Base-by-base conservation (phyloP, 441 rosid species). In the Erodium chrysanthum region DNA sequence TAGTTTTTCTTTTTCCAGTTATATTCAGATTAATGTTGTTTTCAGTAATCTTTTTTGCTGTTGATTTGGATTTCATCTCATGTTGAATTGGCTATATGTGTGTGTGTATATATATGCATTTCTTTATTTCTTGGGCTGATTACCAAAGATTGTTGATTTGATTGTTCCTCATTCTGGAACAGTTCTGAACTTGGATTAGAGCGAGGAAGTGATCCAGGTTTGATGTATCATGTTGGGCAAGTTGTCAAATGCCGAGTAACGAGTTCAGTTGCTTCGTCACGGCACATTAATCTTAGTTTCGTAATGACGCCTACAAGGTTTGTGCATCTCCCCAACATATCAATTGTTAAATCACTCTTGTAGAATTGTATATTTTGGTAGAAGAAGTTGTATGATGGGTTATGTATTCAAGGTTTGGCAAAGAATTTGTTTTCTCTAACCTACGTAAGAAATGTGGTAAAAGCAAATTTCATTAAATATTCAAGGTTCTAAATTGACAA, bases 131-230 rank as follows among this genome's bases (percentile, higher is more conserved):
- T 68, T 70, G 66, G 6, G 27, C 18, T 67, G 46, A 40, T 74
- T 46, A 71, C 69, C 22, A 58, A 65, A 63, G 4, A 0, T 25
- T 68, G 60, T 21, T 76, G 64, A 52, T 69, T 22, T 58, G 59
- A 48, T 74, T 74, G 61, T 66, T 78, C 40, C 74, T 76, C 68
- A 21, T 73, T 76, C 42, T 69, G 35, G 73, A 74, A 63, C 93
- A 92, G 99, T 77, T 86, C 84, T 73, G 99, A 95, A 80, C 96
- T 95, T 80, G 98, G 98, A 67, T 74, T 95, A 69, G 93, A 85
- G 71, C 84, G 90, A 35, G 97, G 97, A 73, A 64, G 78, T 58
- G 89, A 92, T 71, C 88, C 95, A 68, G 79, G 73, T 73, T 80
- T 85, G 22, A 80, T 78, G 77, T 88, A 86, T 84, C 95, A 88